Evolutionary conservation across 805 yeast genomes (phyloP).

Genomic region (Wickerhamiella qilinensis): DNA sequence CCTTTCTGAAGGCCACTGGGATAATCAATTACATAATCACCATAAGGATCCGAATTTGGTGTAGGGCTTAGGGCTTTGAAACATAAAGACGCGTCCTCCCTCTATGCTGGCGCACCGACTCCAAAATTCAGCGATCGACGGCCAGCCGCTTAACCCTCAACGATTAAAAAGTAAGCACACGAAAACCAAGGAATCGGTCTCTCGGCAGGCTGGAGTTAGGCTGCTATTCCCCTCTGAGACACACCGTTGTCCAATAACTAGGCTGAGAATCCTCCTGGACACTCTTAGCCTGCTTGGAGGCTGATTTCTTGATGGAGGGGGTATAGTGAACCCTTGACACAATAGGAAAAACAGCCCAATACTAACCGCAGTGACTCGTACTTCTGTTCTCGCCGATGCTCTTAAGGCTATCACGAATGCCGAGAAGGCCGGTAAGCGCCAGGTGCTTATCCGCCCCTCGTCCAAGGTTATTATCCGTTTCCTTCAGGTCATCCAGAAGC

Average conservation of each 20-base stretch:
- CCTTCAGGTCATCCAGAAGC: conserved; percentile 93
- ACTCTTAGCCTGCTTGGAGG: conserved; percentile 15
- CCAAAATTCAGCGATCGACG: too few species aligned
- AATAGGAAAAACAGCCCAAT: conserved; percentile 4
- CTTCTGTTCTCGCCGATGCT: conserved; percentile 97
- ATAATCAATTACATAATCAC: too few species aligned
- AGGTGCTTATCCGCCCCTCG: conserved; percentile 94
- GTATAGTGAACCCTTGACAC: not conserved
- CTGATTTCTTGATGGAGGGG: conserved; percentile 6
- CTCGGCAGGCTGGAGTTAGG: conserved; percentile 17
- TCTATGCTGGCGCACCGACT: too few species aligned
- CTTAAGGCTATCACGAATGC: conserved; percentile 97
- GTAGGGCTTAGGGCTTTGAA: not conserved
- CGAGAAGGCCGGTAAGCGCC: conserved; percentile 98
- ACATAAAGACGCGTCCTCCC: too few species aligned
- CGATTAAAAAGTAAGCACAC: conserved; percentile 15
- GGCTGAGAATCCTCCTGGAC: conserved; percentile 17
- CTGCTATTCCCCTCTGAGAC: too few species aligned
- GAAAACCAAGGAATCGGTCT: conserved; percentile 16
- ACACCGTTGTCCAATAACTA: conserved; percentile 14
- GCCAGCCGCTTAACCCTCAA: conserved; percentile 15
- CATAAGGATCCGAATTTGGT: too few species aligned
- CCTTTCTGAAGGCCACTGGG: too few species aligned
- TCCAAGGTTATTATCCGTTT: conserved; percentile 97
- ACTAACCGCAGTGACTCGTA: conserved; percentile 67